Evolutionary conservation across 345 rosid species (phyloP).

Genomic region (Trapa bicornis): DNA sequence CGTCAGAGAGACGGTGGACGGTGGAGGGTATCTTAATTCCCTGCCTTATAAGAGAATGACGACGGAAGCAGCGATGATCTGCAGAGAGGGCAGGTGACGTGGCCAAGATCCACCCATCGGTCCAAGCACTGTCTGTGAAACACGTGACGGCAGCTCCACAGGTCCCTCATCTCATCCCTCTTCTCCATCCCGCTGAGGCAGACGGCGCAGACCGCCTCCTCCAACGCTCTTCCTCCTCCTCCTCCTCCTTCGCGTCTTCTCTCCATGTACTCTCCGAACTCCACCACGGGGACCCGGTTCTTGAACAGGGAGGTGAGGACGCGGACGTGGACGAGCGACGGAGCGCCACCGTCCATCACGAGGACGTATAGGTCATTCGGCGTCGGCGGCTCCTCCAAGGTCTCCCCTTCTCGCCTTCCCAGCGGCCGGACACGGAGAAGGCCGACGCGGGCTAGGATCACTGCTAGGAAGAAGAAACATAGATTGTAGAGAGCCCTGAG

Average conservation of each 20-base stretch:
- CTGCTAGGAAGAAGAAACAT: constrained; percentile 5
- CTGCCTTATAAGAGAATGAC: not conserved
- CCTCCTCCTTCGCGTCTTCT: not conserved
- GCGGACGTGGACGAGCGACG: constrained; percentile 18
- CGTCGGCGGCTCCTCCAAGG: constrained; percentile 1
- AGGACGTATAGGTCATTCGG: constrained; percentile 11
- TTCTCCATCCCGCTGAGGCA: constrained; percentile 26
- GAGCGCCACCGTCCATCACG: constrained; percentile 15
- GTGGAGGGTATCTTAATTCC: not conserved
- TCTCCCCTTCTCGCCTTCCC: not conserved
- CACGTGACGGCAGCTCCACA: constrained; percentile 30
- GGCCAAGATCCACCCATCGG: constrained; percentile 27
- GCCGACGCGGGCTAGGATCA: constrained; percentile 14
- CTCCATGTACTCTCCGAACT: constrained; percentile 11
- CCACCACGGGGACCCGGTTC: constrained; percentile 20
- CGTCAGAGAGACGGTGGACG: not conserved
- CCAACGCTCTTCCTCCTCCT: no score
- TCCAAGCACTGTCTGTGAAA: constrained; percentile 38
- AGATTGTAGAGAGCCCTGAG: constrained; percentile 10
- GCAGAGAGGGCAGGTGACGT: constrained; percentile 7
- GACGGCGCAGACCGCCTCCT: constrained; percentile 16
- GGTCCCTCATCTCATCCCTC: constrained; percentile 23
- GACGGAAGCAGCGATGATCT: constrained; percentile 24
- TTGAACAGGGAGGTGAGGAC: constrained; percentile 18
- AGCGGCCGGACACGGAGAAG: constrained; percentile 13